A percentile compares a stretch with the other conserved stretches of the same genome.
Evolutionary conservation across 768 basidiomycete species (phyloP).

Genomic region (Lepiota venenata): DNA sequence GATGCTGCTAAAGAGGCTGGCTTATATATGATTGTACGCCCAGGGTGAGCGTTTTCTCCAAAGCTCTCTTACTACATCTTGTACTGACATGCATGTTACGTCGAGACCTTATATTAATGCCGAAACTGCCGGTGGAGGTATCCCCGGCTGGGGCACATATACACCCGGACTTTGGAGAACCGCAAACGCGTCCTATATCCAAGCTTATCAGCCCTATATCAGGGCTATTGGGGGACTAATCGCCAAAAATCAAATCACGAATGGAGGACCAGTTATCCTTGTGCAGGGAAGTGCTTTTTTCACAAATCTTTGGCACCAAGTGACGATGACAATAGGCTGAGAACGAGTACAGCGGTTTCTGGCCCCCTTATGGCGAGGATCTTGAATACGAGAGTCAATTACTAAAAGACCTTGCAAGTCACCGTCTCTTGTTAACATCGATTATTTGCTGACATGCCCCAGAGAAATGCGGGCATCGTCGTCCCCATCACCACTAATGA

Average conservation of each 20-base stretch:
- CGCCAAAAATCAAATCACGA: constrained; percentile 53
- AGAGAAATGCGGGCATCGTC: constrained; percentile 31
- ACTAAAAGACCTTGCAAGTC: constrained; percentile 28
- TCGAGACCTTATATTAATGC: constrained; percentile 41
- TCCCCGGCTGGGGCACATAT: constrained; percentile 55
- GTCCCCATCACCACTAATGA: constrained; percentile 49
- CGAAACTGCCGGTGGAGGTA: constrained; percentile 49
- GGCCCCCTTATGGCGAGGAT: constrained; percentile 36
- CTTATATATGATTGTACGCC: constrained; percentile 53
- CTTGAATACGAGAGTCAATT: constrained; percentile 34
- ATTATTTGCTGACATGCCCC: neutral
- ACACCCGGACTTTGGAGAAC: constrained; percentile 46
- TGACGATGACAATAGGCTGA: constrained; percentile 33
- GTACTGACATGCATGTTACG: neutral
- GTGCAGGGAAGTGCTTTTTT: constrained; percentile 26
- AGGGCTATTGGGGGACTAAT: constrained; percentile 41
- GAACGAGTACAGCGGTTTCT: constrained; percentile 49
- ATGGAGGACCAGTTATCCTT: constrained; percentile 53
- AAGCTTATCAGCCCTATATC: constrained; percentile 50
- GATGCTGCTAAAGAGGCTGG: constrained; percentile 52
- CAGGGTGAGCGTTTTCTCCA: constrained; percentile 29
- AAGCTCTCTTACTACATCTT: neutral
- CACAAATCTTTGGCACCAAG: neutral
- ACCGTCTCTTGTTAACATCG: neutral
- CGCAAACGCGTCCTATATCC: constrained; percentile 34